Evolutionary conservation across 129 eudicot species (phyloP), one percentile per base, ranked within the genome.

Genomic region (Ambrosia artemisiifolia): DNA sequence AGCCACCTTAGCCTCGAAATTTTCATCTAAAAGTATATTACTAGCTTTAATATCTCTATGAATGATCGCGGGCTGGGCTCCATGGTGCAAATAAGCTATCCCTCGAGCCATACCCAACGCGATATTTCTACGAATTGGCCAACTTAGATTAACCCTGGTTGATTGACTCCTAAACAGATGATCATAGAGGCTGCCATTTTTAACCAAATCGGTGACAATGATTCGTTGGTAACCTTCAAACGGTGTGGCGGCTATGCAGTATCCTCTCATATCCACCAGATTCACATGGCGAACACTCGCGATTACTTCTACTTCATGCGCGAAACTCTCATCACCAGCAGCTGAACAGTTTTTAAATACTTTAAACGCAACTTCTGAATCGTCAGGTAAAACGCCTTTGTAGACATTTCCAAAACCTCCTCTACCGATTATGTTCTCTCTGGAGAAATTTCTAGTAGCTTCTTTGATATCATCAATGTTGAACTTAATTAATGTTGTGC

Each of bases 381-480:
- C 93, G 60, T 94, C 95, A 0, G 85, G 79, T 18, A 94, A 46
- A 5, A 84, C 81, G 1, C 96, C 98, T 73, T 87, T 87, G 79
- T 89, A 94, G 9, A 94, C 98, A 69, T 94, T 94, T 56, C 96
- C 98, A 44, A 90, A 94, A 40, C 98, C 98, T 70, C 98, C 98
- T 70, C 73, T 90, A 20, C 98, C 98, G 6, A 94, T 88, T 48
- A 94, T 85, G 40, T 84, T 72, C 0, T 75, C 80, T 70, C 88
- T 74, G 3, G 87, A 78, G 75, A 94, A 94, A 68, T 88, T 94
- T 79, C 79, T 77, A 3, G 98, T 94, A 3, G 92, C 85, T 51
- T 66, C 77, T 75, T 87, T 94, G 53, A 94, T 84, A 7, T 94
- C 96, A 2, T 94, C 93, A 24, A 87, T 67, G 13, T 82, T 76